phyloP scores from a whole-genome alignment of 495 filamentous ascomycete genomes.

The Parathielavia appendiculata region DNA sequence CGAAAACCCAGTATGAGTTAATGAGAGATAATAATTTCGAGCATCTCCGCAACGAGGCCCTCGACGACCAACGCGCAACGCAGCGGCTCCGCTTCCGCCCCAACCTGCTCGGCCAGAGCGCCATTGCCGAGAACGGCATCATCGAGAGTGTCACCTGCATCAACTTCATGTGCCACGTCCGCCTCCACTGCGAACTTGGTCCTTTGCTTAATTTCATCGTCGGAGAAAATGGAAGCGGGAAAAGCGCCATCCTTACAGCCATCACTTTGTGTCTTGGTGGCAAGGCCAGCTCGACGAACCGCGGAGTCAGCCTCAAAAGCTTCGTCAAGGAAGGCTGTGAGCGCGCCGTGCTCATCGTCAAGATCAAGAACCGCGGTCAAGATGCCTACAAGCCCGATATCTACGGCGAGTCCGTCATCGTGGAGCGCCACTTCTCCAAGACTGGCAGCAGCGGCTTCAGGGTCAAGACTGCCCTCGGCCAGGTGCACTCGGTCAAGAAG shows the following conservation, averaged over 20 bases:
- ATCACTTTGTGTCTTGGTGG: slow-evolving; percentile 91
- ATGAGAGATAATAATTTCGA: slow-evolving; percentile 48
- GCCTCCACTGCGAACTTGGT: slow-evolving; percentile 73
- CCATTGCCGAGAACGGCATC: slow-evolving; percentile 75
- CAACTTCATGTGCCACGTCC: slow-evolving; percentile 93
- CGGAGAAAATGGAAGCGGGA: slow-evolving; percentile 97
- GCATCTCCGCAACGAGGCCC: slow-evolving; percentile 50
- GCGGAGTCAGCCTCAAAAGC: slow-evolving; percentile 82
- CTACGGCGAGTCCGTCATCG: slow-evolving; percentile 79
- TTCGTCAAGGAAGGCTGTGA: slow-evolving; percentile 91
- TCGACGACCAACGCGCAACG: slow-evolving; percentile 63
- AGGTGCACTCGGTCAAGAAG: slow-evolving; percentile 75
- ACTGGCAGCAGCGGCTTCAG: slow-evolving; percentile 78
- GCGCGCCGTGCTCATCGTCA: slow-evolving; percentile 53
- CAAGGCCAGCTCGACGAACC: slow-evolving; percentile 91
- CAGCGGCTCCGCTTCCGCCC: slow-evolving; percentile 59
- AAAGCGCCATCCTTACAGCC: slow-evolving; percentile 93
- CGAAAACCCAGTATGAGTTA: slow-evolving; percentile 48
- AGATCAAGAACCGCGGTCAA: slow-evolving; percentile 82
- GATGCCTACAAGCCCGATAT: slow-evolving; percentile 77
- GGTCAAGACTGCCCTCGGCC: slow-evolving; percentile 67
- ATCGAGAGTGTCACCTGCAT: slow-evolving; percentile 76
- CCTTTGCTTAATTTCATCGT: slow-evolving; percentile 97
- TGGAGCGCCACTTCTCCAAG: slow-evolving; percentile 82
- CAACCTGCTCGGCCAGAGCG: slow-evolving; percentile 55